Conservation (phyloP, 129 eudicot species). For the Rutidosis leptorrhynchoides region DNA sequence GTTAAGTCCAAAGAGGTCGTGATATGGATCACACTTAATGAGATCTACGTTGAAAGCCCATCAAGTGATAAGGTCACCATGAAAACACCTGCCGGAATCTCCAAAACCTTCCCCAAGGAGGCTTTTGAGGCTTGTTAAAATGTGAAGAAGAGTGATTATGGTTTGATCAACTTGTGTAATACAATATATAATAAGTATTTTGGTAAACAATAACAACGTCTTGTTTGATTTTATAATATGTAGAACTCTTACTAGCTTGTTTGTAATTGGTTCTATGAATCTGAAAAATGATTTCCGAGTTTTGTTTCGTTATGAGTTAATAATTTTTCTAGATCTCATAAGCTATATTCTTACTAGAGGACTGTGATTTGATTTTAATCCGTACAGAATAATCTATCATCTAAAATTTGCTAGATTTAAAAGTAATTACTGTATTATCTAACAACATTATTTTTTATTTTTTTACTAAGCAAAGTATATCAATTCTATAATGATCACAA, state of each 20-base stretch:
- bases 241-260: background rate
- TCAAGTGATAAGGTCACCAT: background rate
- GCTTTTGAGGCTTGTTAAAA: background rate
- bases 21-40: conserved; percentile 37
- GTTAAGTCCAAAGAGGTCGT: conserved; percentile 59
- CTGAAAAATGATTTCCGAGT: background rate
- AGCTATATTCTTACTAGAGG: too few relatives aligned
- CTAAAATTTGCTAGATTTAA: too few relatives aligned
- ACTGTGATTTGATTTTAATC: background rate
- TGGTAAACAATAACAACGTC: background rate
- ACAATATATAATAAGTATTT: background rate
- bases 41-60: background rate
- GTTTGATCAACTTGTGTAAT: background rate
- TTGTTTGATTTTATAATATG: too few relatives aligned
- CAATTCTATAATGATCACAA: too few relatives aligned
- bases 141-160: background rate
- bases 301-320: too few relatives aligned
- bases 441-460: too few relatives aligned
- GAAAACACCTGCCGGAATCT: conserved; percentile 28
- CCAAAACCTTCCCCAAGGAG: background rate
- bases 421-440: too few relatives aligned
- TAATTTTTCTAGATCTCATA: too few relatives aligned
- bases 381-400: background rate
- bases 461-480: background rate
- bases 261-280: background rate